Evolutionary conservation across 495 filamentous ascomycete genomes (phyloP).

Genomic region (Penicillium bovifimosum): DNA sequence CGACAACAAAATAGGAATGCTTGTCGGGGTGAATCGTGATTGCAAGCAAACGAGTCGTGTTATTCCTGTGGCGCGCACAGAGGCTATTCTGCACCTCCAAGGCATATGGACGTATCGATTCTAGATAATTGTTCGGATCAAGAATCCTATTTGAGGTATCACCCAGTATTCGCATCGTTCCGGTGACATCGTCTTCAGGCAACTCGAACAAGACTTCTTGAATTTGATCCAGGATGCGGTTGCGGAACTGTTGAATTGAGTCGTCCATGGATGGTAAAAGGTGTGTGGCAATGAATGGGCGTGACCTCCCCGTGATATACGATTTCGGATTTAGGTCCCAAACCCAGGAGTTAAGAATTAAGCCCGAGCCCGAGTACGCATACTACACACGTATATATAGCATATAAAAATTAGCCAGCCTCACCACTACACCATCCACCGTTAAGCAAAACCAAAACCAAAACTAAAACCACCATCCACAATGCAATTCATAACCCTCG

Average conservation of each 20-base stretch:
- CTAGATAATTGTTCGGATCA: not conserved
- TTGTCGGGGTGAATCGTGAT: not conserved
- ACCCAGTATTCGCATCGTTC: not conserved
- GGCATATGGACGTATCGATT: not conserved
- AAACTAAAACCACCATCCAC: no score
- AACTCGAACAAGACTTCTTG: not conserved
- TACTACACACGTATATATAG: no score
- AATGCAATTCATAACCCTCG: no score
- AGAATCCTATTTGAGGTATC: slow-evolving; percentile 3
- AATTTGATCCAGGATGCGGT: not conserved
- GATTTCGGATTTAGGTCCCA: no score
- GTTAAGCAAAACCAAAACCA: no score
- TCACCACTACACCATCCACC: no score
- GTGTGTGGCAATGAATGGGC: not conserved
- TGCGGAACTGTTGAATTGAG: not conserved
- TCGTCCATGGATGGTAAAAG: not conserved
- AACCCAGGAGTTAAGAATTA: no score
- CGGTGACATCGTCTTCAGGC: no score
- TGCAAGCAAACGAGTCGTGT: not conserved
- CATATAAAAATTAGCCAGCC: not conserved
- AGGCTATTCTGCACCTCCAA: not conserved
- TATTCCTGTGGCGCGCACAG: not conserved
- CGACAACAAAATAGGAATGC: slow-evolving; percentile 6
- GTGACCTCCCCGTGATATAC: not conserved
- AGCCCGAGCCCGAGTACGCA: no score